Evolutionary conservation across 176 grass and related monocot genomes (phyloP), one percentile per base, ranked within the genome.

Genomic region (Musa troglodytarum): DNA sequence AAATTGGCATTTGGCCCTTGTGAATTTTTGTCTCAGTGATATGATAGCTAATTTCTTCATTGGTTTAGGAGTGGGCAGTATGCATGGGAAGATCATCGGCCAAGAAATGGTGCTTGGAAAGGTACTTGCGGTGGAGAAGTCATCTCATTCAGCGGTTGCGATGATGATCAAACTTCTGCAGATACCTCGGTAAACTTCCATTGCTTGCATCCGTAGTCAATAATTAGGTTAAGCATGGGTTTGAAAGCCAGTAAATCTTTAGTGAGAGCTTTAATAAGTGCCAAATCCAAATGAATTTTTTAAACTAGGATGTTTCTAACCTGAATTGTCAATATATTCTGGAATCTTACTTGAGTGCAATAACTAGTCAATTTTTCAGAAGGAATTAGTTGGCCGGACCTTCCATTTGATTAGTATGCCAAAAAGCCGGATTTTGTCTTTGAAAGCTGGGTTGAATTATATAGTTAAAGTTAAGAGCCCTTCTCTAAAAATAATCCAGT

Each of bases 101-200:
- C 95, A 24, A 69, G 82, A 52, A 92, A 91, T 58, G 95, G 95
- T 74, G 80, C 93, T 71, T 99, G 90, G 90, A 99, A 94, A 87
- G 95, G 95, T 63, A 94, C 95, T 43, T 92, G 54, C 53, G 95
- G 95, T 16, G 95, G 95, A 54, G 95, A 99, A 81, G 91, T 77
- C 80, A 94, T 99, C 79, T 99, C 95, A 24, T 94, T 99, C 82
- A 99, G 95, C 1, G 95, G 91, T 21, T 99, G 95, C 79, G 95
- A 99, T 71, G 95, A 99, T 76, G 0, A 99, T 77, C 91, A 99
- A 81, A 99, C 86, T 55, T 99, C 96, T 83, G 91, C 96, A 57
- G 96, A 99, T 86, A 99, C 96, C 69, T 86, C 90, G 19, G 90
- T 98, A 86, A 75, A 73, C 70, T 90, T 51, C 82, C 72, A 65